Evolutionary conservation across 2,329 filamentous ascomycete genomes (phyloP), one percentile per base, ranked within the genome.

Genomic region (Apiospora malaysiana): DNA sequence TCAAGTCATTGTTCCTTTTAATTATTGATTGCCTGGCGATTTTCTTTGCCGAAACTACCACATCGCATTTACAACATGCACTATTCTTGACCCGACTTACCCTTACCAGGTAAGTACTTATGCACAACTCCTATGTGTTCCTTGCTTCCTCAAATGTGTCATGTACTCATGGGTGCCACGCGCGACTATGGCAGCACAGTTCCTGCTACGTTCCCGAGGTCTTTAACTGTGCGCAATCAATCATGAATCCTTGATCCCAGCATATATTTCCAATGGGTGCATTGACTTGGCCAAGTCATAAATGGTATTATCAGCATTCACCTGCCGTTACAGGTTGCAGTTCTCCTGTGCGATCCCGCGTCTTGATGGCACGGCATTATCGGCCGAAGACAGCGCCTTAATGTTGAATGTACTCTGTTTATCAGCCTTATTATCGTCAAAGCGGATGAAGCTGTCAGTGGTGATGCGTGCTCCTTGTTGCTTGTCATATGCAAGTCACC

Each of bases 401-500:
- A 63, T 63, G 32, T 8, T 21, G 21, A 10, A 8, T 5, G 56
- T n/a, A 63, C n/a, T n/a, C n/a, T n/a, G n/a, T n/a, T n/a, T 63
- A 63, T 63, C 56, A 63, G 32, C 56, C 56, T 63, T 63, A 63
- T 63, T 63, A 40, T 63, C 32, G 56, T 63, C 27, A 63, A 63
- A 40, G 56, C 56, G 56, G 56, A 23, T 40, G 65, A 45, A 67
- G n/a, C n/a, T 45, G 18, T 45, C 65, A 46, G 23, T 46, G 40
- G 40, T 23, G 65, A n/a, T 18, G 42, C 18, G n/a, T 63, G 27
- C 25, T 63, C 56, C n/a, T 56, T 51, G 49, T 51, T 27, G 49
- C 2, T 32, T 32, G 21, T 32, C 49, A 40, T 40, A 63, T 63
- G 56, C 56, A 23, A 63, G 56, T 23, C 56, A 63, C 56, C 56